Percentiles rank a stretch among this genome's conserved stretches.
Evolutionary conservation across 73 alveolate genomes (phyloP).

Genomic region (Effrenium voratum): DNA sequence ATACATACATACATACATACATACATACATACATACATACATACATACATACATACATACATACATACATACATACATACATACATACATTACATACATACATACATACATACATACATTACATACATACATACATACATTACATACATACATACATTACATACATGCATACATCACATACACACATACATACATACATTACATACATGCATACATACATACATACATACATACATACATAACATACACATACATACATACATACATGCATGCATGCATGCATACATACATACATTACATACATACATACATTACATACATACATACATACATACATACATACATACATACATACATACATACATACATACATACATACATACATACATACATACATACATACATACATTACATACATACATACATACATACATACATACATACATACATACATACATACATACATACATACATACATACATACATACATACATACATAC

Average conservation of each 20-base stretch:
- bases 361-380: neutral
- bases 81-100: neutral
- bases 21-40: neutral
- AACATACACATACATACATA: neutral
- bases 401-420: neutral
- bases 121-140: no score
- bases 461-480: neutral
- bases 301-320: no score
- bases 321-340: neutral
- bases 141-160: neutral
- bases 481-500: no score
- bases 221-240: neutral
- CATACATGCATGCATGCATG: neutral
- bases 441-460: neutral
- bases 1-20: neutral
- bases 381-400: neutral
- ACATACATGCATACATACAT: neutral
- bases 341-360: neutral
- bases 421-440: neutral
- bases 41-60: neutral
- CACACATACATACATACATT: neutral
- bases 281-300: no score
- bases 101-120: neutral
- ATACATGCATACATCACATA: neutral
- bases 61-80: neutral